Base-by-base conservation (phyloP, 805 yeast species). In the Ogataea nakhonphanomensis region DNA sequence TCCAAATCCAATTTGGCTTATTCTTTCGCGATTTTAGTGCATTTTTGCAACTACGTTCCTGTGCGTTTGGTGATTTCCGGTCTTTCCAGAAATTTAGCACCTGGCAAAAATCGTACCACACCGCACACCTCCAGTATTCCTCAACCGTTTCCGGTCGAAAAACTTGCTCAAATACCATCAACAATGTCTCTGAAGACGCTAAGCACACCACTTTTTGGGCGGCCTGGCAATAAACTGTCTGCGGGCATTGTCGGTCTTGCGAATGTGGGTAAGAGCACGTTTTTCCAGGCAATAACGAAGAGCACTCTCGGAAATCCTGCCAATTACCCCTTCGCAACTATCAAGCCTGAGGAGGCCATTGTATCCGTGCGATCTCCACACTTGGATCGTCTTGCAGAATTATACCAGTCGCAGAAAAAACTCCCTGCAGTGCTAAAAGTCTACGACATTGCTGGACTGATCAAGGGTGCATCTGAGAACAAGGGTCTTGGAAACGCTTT, bases 401-500 rank as follows among this genome's bases (percentile, higher is more conserved):
- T 79, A 9, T 80, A 76, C 54, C 56, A 61, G 12, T 78, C 86
- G 0, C 61, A 64, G 31, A 71, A 70, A 44, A 66, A 67, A 35
- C 64, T 80, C 7, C 81, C 82, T 5, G 71, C 85, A 0, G 65
- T 68, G 11, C 64, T 81, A 42, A 77, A 78, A 27, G 68, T 81
- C 10, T 79, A 70, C 46, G 89, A 81, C 56, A 81, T 81, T 49
- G 87, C 87, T 4, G 87, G 89, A 7, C 68, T 81, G 33, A 80
- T 81, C 13, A 67, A 78, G 48, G 83, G 84, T 48, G 78, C 84
- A 8, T 68, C 77, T 14, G 63, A 66, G 30, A 87, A 87, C 32
- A 83, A 78, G 44, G 89, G 89, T 4, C 66, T 81, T 39, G 89
- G 89, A n/a, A 81, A 81, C 63, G 79, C 82, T 33, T 81, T 81